Percentiles rank a stretch among this genome's conserved stretches.
These are phyloP conservation scores for Fusarium phyllophilum DNA, from an alignment of 2,329 filamentous ascomycete genomes.

Conservation along the genomic window DNA sequence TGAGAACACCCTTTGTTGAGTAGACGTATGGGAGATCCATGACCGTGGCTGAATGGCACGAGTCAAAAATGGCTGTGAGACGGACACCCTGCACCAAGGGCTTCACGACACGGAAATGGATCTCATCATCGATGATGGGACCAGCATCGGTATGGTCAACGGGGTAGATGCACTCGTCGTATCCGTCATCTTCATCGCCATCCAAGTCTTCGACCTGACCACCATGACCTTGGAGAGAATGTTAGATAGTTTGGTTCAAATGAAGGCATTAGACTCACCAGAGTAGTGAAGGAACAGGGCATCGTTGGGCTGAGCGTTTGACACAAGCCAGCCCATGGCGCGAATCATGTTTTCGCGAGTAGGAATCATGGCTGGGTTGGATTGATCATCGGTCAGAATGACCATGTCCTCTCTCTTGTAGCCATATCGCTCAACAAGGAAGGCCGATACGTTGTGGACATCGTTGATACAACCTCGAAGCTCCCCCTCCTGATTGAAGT, in stretches of 20 bases:
- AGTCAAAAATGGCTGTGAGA: constrained; percentile 84
- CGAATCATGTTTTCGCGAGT: constrained; percentile 80
- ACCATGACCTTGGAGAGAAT: constrained; percentile 68
- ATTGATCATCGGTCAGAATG: constrained; percentile 78
- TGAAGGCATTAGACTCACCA: constrained; percentile 52
- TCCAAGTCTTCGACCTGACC: constrained; percentile 79
- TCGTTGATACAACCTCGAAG: constrained; percentile 84
- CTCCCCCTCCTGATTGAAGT: constrained; percentile 77
- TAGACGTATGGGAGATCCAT: constrained; percentile 84
- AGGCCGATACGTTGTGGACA: constrained; percentile 78
- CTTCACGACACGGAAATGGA: constrained; percentile 80
- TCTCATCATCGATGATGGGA: constrained; percentile 82
- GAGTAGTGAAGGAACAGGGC: constrained; percentile 83
- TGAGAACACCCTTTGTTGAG: constrained; percentile 81
- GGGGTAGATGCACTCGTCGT: constrained; percentile 82
- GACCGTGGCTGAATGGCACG: constrained; percentile 81
- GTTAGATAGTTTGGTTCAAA: background rate
- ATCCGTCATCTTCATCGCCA: constrained; percentile 81
- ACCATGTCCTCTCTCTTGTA: constrained; percentile 86
- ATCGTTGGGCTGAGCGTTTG: constrained; percentile 77
- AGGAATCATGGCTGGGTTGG: constrained; percentile 74
- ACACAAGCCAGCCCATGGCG: constrained; percentile 80
- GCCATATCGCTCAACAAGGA: constrained; percentile 73
- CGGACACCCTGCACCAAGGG: constrained; percentile 85
- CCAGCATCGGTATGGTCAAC: constrained; percentile 76